Evolutionary conservation across 106 monocot genomes (phyloP).

Genomic region (Iris macrosiphon): DNA sequence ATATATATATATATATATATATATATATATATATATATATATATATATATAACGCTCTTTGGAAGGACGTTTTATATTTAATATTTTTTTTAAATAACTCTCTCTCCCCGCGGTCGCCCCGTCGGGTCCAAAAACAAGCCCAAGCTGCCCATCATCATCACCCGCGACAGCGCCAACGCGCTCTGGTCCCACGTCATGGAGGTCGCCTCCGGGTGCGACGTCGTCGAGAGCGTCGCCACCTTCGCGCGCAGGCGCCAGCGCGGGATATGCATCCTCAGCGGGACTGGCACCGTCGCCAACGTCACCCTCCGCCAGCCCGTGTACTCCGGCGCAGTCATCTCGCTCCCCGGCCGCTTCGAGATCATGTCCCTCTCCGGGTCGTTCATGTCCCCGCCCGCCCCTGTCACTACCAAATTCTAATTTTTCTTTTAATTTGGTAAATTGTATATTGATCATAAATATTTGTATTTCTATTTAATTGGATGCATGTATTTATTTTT

Average conservation of each 20-base stretch:
- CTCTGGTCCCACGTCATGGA: constrained; percentile 5
- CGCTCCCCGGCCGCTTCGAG: constrained; percentile 8
- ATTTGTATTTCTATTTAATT: too few species aligned
- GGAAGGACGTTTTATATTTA: too few species aligned
- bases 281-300: constrained; percentile 4
- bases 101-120: too few species aligned
- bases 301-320: constrained; percentile 7
- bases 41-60: too few species aligned
- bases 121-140: neutral
- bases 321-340: neutral
- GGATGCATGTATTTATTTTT: too few species aligned
- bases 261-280: constrained; percentile 12
- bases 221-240: neutral
- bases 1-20: too few species aligned
- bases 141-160: neutral
- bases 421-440: too few species aligned
- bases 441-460: too few species aligned
- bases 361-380: constrained; percentile 8
- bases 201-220: neutral
- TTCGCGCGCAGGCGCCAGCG: constrained; percentile 6
- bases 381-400: constrained; percentile 4
- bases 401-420: too few species aligned
- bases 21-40: too few species aligned
- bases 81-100: too few species aligned
- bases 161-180: neutral